phyloP scores from a whole-genome alignment of 2,329 filamentous ascomycete genomes.

The Gnomoniopsis sp. region DNA sequence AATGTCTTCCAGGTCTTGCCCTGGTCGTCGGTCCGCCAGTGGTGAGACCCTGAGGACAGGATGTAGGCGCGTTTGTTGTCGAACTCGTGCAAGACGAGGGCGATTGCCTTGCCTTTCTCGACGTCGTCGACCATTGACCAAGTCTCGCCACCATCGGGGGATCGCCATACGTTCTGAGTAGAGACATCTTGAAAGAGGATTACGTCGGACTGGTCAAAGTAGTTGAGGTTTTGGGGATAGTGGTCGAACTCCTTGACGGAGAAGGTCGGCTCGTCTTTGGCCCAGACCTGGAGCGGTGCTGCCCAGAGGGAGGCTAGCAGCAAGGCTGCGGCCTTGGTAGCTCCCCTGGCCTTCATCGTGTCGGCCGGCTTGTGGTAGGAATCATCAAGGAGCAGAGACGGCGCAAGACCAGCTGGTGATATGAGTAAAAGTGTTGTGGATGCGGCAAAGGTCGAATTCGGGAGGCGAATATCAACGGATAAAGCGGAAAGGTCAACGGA shows the following conservation, averaged over 20 bases:
- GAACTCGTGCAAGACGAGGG: conserved; percentile 73
- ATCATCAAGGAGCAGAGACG: conserved; percentile 38
- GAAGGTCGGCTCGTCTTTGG: conserved; percentile 65
- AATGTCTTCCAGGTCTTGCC: conserved; percentile 81
- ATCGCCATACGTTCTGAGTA: conserved; percentile 68
- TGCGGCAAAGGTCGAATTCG: not conserved
- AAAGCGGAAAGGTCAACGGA: too few species aligned
- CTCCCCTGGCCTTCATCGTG: conserved; percentile 54
- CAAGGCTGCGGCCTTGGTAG: conserved; percentile 45
- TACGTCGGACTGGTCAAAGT: conserved; percentile 86
- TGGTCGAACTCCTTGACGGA: conserved; percentile 63
- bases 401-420: not conserved
- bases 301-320: conserved; percentile 44
- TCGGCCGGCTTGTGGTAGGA: conserved; percentile 28
- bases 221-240: conserved; percentile 68
- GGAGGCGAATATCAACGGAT: not conserved
- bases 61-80: conserved; percentile 78
- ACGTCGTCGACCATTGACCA: conserved; percentile 69
- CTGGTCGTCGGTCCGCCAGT: conserved; percentile 81
- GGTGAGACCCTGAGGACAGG: conserved; percentile 63
- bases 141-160: conserved; percentile 72
- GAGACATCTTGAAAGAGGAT: conserved; percentile 69
- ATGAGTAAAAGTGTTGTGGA: not conserved
- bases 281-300: conserved; percentile 40
- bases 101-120: conserved; percentile 57